Base-by-base conservation (phyloP, 2,329 filamentous ascomycete species). In the Falciphora oryzae region DNA sequence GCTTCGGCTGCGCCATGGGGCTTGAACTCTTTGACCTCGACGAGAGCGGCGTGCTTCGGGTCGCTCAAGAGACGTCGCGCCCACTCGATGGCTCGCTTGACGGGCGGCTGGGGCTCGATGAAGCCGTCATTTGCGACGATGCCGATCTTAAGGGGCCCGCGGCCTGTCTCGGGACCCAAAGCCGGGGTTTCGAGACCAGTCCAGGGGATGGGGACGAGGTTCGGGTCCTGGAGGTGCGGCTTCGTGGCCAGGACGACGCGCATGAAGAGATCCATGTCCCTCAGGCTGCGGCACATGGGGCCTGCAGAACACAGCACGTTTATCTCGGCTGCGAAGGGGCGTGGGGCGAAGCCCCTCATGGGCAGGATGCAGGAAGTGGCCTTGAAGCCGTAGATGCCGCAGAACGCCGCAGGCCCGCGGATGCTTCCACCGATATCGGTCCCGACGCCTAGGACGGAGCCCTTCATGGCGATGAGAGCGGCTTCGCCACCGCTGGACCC, bases 401-500 rank as follows among this genome's bases (percentile, higher is more conserved):
- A 73, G 22, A 69, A 68, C 0, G 71, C 68, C 8, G 73, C 68
- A 0, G 74, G 74, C 27, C 74, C 72, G 16, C 74, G 72, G 35
- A 76, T 73, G 62, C 71, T 74, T 13, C 74, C 75, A 27, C 73
- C 75, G 64, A 75, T 74, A 59, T 76, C 75, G 57, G 72, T 71
- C 8, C 75, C 75, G 32, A 76, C 68, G 10, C 73, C 74, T 89
- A 67, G 1, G 81, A 71, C 79, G 66, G 82, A 85, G 18, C 88
- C 89, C 13, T 73, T 71, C 65, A 90, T 81, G 0, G 78, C 76
- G 44, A 91, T 80, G 2, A 91, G 78, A 0, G 88, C 87, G 7
- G 83, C 82, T 71, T 91, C 89, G 59, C 89, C 89, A 2, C 89
- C 89, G 0, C 85, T 88, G 56, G 83, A 87, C 11, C 89, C 89